These are phyloP conservation scores for Stevia rebaudiana DNA, from an alignment of 140 eudicot species.

Conservation along the genomic window DNA sequence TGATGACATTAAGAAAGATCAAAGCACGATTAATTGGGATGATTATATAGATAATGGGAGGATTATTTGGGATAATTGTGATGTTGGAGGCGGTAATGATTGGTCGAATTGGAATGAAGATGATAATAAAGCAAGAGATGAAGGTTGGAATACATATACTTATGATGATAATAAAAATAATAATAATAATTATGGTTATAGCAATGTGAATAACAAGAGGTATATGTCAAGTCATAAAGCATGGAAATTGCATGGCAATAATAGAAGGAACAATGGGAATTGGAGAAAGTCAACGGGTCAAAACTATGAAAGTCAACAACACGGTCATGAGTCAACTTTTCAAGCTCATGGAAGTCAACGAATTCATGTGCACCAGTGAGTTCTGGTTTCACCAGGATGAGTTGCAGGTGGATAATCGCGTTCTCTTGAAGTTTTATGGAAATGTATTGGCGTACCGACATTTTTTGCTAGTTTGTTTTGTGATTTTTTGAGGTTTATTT, in stretches of 20 bases:
- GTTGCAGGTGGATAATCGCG: constrained; percentile 15
- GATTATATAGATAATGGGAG: constrained; percentile 19
- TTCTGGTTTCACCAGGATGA: constrained; percentile 12
- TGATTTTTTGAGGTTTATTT: background rate
- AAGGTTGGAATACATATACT: constrained; percentile 22
- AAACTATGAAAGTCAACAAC: constrained; percentile 32
- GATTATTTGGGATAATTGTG: constrained; percentile 20
- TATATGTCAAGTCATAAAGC: constrained; percentile 27
- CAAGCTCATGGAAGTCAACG: constrained; percentile 35
- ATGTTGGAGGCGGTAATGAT: constrained; percentile 10
- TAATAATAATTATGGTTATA: background rate
- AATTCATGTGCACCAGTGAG: constrained; percentile 30
- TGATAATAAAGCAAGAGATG: constrained; percentile 17
- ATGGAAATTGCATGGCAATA: constrained; percentile 31
- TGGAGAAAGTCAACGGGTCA: constrained; percentile 25
- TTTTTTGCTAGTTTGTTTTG: background rate
- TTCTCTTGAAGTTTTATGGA: constrained; percentile 18
- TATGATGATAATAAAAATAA: constrained; percentile 3
- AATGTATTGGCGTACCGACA: background rate
- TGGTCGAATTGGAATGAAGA: constrained; percentile 23
- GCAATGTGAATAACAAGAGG: constrained; percentile 18
- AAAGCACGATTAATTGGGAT: constrained; percentile 18
- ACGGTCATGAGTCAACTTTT: constrained; percentile 23
- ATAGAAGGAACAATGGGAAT: constrained; percentile 29
- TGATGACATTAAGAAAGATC: constrained; percentile 9